These are phyloP conservation scores for Chalciporus chontae DNA, from an alignment of 768 basidiomycete species.

Conservation along the genomic window DNA sequence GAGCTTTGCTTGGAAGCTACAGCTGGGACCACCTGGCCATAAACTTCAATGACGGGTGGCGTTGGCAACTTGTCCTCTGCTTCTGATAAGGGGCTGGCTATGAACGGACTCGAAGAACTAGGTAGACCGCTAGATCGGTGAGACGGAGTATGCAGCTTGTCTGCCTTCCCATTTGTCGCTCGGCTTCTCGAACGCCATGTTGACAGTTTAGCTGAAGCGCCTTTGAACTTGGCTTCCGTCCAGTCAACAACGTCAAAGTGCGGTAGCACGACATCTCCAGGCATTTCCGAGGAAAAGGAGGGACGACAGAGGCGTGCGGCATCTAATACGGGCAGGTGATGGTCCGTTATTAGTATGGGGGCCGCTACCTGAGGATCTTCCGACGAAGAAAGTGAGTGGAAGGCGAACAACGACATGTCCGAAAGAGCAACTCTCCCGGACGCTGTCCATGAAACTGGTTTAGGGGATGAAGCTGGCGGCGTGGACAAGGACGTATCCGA, in stretches of 20 bases:
- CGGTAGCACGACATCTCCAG: slow-evolving; percentile 40
- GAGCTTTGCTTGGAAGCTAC: slow-evolving; percentile 1
- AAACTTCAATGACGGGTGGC: slow-evolving; percentile 20
- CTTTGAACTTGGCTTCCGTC: slow-evolving; percentile 44
- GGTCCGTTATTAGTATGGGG: slow-evolving; percentile 75
- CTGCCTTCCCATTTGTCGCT: slow-evolving; percentile 14
- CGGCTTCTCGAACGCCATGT: slow-evolving; percentile 55
- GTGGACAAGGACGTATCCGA: slow-evolving; percentile 3
- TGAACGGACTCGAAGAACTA: slow-evolving; percentile 14
- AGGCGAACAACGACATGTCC: slow-evolving; percentile 59
- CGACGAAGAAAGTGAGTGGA: slow-evolving; percentile 29
- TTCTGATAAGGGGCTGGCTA: slow-evolving; percentile 18
- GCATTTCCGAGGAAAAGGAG: slow-evolving; percentile 19
- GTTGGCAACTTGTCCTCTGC: slow-evolving; percentile 8
- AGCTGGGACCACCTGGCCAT: slow-evolving; percentile 3
- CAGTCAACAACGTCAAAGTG: slow-evolving; percentile 60
- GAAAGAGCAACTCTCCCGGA: slow-evolving; percentile 23
- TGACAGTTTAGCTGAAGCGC: slow-evolving; percentile 51
- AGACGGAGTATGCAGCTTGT: slow-evolving; percentile 17
- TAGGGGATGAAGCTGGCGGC: slow-evolving; percentile 1
- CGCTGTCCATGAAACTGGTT: slow-evolving; percentile 1
- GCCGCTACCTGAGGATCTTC: slow-evolving; percentile 36
- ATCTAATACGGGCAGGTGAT: slow-evolving; percentile 60
- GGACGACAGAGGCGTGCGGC: slow-evolving; percentile 42
- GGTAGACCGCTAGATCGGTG: slow-evolving; percentile 14